Evolutionary conservation across 768 basidiomycete species (phyloP), one percentile per base, ranked within the genome.

Genomic region (Calocera viscosa): DNA sequence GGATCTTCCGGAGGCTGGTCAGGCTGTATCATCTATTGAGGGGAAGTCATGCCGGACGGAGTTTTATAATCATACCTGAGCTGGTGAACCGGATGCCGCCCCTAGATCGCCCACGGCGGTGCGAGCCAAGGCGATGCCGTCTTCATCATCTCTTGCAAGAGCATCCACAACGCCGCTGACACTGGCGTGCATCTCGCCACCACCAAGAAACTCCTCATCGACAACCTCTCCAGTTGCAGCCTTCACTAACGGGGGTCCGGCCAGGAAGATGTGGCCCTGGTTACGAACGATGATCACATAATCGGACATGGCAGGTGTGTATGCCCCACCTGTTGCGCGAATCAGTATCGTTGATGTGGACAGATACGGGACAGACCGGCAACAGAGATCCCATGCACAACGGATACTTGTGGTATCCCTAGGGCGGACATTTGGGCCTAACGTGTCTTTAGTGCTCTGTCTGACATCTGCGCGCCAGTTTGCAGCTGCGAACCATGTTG

Each of bases 251-350:
- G 94, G 94, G 12, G 94, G 94, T 0, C 94, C 94, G 16, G 94
- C 94, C 19, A 97, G 82, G 79, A 96, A 96, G 70, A 97, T 96
- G 19, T 83, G 88, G 0, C 94, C 94, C 77, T 95, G 93, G 68
- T 94, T 89, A 68, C 86, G 85, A 34, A 92, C 90, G 69, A 92
- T 94, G 71, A 92, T 82, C 69, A 91, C 94, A 76, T 94, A 91
- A 73, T 97, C 94, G 0, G 93, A 91, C 91, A 97, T 95, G 1
- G 94, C 94, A 30, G 94, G 93, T 47, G 95, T 91, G 77, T 93
- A 94, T 41, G 93, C 93, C 67, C 93, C 93, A 67, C 89, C 89
- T 88, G 49, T 19, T 64, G 34, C 19, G 71, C 66, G 14, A 38
- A 67, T 60, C 43, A 67, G 67, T 26, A 60, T 47, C 49, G 68